Conservation (phyloP, 148 eudicot genomes). For the Silene conica region DNA sequence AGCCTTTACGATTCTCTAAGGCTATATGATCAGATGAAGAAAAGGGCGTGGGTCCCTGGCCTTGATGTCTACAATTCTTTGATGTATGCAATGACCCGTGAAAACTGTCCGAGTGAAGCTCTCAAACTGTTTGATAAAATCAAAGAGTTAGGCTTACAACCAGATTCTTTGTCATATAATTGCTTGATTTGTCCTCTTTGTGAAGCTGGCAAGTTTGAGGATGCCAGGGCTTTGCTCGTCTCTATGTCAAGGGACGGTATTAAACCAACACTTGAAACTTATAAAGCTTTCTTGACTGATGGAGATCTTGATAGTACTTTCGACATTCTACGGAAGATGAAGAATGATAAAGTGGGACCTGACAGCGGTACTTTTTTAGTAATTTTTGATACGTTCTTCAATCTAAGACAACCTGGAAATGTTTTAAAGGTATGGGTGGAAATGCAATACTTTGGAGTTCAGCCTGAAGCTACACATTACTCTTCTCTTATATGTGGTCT, state of each 20-base stretch:
- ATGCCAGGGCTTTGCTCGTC: constrained; percentile 53
- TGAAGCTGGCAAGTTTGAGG: constrained; percentile 54
- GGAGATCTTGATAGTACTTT: constrained; percentile 42
- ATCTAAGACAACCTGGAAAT: constrained; percentile 50
- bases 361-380: constrained; percentile 46
- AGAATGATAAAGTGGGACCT: constrained; percentile 65
- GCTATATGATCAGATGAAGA: constrained; percentile 88
- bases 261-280: constrained; percentile 63
- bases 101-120: constrained; percentile 74
- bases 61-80: constrained; percentile 70
- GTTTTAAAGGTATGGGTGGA: constrained; percentile 68
- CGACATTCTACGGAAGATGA: constrained; percentile 61
- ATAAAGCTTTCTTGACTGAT: constrained; percentile 57
- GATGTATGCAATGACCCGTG: constrained; percentile 59
- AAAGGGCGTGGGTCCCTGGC: constrained; percentile 61
- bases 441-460: constrained; percentile 50
- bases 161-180: constrained; percentile 59
- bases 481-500: constrained; percentile 49
- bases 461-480: constrained; percentile 49
- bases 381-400: constrained; percentile 50
- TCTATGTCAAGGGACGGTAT: constrained; percentile 48
- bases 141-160: constrained; percentile 52
- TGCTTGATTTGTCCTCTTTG: constrained; percentile 73
- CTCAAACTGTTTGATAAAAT: constrained; percentile 50
- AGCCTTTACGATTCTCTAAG: constrained; percentile 84